These are phyloP conservation scores for Ampelomyces quisqualis DNA, from an alignment of 2,329 filamentous ascomycete species.

Conservation along the genomic window DNA sequence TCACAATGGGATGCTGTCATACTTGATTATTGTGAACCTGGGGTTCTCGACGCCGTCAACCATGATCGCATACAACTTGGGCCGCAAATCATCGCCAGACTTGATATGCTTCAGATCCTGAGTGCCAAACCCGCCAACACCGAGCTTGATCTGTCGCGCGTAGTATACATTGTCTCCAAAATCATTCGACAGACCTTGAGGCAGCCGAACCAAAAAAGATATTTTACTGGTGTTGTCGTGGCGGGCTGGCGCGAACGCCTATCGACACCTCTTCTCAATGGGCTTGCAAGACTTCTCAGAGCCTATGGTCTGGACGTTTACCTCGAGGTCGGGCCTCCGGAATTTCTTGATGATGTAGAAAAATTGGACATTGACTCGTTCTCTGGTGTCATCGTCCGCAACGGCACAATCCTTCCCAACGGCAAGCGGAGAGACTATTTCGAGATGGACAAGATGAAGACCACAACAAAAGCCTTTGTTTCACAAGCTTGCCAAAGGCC, in stretches of 20 bases:
- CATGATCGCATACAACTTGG: conserved; percentile 26
- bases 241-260: conserved; percentile 39
- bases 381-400: conserved; percentile 37
- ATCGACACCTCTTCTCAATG: conserved; percentile 32
- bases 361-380: conserved; percentile 31
- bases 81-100: conserved; percentile 35
- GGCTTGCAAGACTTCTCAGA: conserved; percentile 30
- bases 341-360: conserved; percentile 33
- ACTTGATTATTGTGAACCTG: conserved; percentile 33
- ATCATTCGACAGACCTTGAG: conserved; percentile 27
- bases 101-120: conserved; percentile 33
- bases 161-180: conserved; percentile 28
- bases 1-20: conserved; percentile 39
- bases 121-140: conserved; percentile 20
- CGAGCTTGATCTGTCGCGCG: conserved; percentile 30
- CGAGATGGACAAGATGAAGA: conserved; percentile 44
- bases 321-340: conserved; percentile 37
- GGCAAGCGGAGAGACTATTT: conserved; percentile 43
- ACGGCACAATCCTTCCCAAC: conserved; percentile 38
- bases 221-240: conserved; percentile 38
- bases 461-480: conserved; percentile 41
- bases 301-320: conserved; percentile 38
- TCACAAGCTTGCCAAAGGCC: conserved; percentile 40
- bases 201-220: conserved; percentile 24
- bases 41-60: conserved; percentile 34